These are phyloP conservation scores for Lupinus albus DNA, from an alignment of 306 rosid species.

Conservation along the genomic window DNA sequence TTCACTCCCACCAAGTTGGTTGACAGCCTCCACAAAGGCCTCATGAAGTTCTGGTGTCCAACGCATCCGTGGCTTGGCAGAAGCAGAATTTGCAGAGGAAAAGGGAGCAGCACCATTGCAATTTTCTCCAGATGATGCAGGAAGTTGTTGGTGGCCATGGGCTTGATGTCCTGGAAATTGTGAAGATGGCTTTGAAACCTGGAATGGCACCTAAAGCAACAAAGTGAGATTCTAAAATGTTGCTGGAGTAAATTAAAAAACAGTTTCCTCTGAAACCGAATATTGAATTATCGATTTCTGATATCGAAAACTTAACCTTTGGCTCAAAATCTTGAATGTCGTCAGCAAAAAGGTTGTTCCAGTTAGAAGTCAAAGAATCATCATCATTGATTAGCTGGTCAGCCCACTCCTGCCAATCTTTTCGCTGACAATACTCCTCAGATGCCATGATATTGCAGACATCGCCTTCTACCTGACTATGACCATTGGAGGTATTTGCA, in stretches of 20 bases:
- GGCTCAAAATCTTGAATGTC: constrained; percentile 61
- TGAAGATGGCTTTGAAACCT: constrained; percentile 54
- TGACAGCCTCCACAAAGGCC: constrained; percentile 89
- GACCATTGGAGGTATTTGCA: constrained; percentile 56
- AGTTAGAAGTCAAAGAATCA: constrained; percentile 62
- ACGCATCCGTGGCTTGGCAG: constrained; percentile 83
- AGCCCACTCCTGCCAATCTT: constrained; percentile 87
- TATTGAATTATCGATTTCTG: constrained; percentile 27
- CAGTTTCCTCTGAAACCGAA: constrained; percentile 36
- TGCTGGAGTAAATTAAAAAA: constrained; percentile 32
- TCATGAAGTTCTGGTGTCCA: constrained; percentile 97
- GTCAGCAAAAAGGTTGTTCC: constrained; percentile 74
- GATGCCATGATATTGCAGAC: constrained; percentile 59
- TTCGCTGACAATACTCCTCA: constrained; percentile 61
- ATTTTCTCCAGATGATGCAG: constrained; percentile 60
- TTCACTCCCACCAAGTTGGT: constrained; percentile 90
- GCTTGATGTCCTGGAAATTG: constrained; percentile 54
- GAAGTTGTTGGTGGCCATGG: constrained; percentile 59
- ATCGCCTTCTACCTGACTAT: constrained; percentile 58
- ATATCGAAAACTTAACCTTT: constrained; percentile 55
- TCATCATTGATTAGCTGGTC: constrained; percentile 74
- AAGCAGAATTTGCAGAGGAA: constrained; percentile 57
- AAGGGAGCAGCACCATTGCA: constrained; percentile 47
- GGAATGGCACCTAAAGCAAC: constrained; percentile 63
- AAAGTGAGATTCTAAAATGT: constrained; percentile 36